Evolutionary conservation across 306 rosid species (phyloP), one percentile per base, ranked within the genome.

Genomic region (Cicer bijugum): DNA sequence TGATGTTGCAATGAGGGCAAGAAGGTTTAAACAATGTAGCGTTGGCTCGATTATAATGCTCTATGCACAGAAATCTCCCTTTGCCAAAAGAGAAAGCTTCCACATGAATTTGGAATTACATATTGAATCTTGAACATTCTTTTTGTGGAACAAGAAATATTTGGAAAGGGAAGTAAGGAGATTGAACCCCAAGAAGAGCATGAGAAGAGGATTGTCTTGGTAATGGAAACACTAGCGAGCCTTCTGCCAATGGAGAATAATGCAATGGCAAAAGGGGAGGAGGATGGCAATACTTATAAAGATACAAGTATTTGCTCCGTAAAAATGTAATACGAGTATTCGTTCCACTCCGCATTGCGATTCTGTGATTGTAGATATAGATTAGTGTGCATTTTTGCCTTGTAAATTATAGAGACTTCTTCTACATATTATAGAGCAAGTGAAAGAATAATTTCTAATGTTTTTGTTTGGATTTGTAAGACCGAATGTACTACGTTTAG

Each of bases 31-130:
- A 67, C 91, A 87, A 56, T 74, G 71, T 69, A 84, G 92, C 77
- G 82, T 92, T 5, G 97, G 87, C 17, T 91, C 97, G 7, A 73
- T 90, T 39, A 85, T 90, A 45, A 92, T 92, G 97, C 91, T 90
- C 67, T 92, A 90, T 62, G 97, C 97, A 8, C 91, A 92, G 85
- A 90, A 91, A 78, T 88, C 93, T 52, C 16, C 58, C 16, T 15
- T 28, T 28, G 35, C 35, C 35, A 28, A 15, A 15, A 48, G 17
- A n/a, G 53, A 48, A n/a, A 48, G 55, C 44, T 65, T 78, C 12
- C 45, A 17, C 19, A 39, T 56, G 43, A 64, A 8, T 57, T 57
- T 28, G 63, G 63, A 23, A 23, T 57, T 11, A 50, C 14, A 50
- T n/a, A 50, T 50, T 50, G 56, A 50, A 14, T 69, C 44, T 61